phyloP scores from a whole-genome alignment of 768 basidiomycete species.

The Leccinum aurantiacum region DNA sequence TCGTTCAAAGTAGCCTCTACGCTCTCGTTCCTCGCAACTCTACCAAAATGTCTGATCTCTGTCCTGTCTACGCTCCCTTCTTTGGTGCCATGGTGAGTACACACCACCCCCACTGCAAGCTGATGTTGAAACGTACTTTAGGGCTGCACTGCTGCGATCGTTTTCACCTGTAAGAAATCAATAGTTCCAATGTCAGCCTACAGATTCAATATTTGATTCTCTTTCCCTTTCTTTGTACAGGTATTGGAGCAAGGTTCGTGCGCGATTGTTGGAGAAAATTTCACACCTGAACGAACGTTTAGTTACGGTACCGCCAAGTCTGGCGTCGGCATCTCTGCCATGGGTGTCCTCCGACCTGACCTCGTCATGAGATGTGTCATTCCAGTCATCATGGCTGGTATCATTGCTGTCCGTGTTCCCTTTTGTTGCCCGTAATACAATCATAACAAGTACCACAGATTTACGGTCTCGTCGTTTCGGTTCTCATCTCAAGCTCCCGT shows the following conservation, averaged over 20 bases:
- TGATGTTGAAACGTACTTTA: slow-evolving; percentile 33
- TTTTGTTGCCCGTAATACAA: background rate
- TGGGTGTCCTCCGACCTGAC: slow-evolving; percentile 96
- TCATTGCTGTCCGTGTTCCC: slow-evolving; percentile 82
- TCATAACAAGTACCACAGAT: slow-evolving; percentile 49
- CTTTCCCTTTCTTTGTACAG: slow-evolving; percentile 35
- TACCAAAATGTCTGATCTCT: slow-evolving; percentile 68
- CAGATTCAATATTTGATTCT: background rate
- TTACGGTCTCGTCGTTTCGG: slow-evolving; percentile 99
- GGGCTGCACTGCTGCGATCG: slow-evolving; percentile 96
- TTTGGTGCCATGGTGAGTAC: slow-evolving; percentile 90
- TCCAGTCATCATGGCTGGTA: slow-evolving; percentile 99
- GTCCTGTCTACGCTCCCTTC: slow-evolving; percentile 96
- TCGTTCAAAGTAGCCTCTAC: background rate
- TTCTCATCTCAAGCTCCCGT: slow-evolving; percentile 88
- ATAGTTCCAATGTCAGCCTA: background rate
- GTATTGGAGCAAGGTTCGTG: slow-evolving; percentile 81
- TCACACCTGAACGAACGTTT: background rate
- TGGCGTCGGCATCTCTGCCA: slow-evolving; percentile 95
- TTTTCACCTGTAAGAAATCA: slow-evolving; percentile 84
- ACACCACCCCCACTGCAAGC: background rate
- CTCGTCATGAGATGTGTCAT: slow-evolving; percentile 98
- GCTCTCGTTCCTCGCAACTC: slow-evolving; percentile 5
- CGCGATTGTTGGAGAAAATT: background rate
- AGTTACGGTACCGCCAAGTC: slow-evolving; percentile 99